Base-by-base conservation (phyloP, 208 protist species). In the Trypanosoma mega region DNA sequence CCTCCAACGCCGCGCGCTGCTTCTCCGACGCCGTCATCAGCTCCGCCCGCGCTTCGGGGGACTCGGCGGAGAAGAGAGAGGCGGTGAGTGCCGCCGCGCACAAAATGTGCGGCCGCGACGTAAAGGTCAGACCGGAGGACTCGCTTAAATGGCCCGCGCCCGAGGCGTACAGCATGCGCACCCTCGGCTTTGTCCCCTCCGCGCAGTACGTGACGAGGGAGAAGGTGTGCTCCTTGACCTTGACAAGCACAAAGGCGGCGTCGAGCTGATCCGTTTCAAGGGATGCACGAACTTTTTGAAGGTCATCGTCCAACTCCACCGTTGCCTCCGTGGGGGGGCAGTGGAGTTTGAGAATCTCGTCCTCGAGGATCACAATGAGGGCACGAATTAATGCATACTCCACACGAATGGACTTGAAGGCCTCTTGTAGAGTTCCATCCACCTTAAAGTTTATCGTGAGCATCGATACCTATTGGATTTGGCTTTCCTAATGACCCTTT, bases 1-100 rank as follows among this genome's bases (percentile, higher is more conserved):
- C 63, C 20, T 74, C 73, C 29, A 93, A 82, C 18, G 58, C 70
- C 24, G 63, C 78, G 21, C 62, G 57, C 20, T 62, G 39, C 20
- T 74, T 74, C 62, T 93, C 87, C 29, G 66, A 80, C 50, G 88
- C 82, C 11, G 82, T 93, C 82, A 90, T 90, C 30, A 93, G 76
- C 7, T 72, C 82, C 47, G 58, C 69, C 16, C 68, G 69, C 20
- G 52, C 52, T 18, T 56, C 46, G 24, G 56, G 63, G 1, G 55
- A 61, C 55, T 82, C 68, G 24, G 73, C 63, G 31, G 59, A 45
- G 30, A 93, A 86, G 8, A 93, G 68, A 0, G 66, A 47, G 9
- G 72, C 66, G 23, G 54, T 27, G 34, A 89, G 58, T 27, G 86
- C 80, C 3, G 51, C 66, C 8, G 80, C 36, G 5, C 58, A 52